phyloP scores from a whole-genome alignment of 768 basidiomycete genomes.

The Albatrellus ellisii region DNA sequence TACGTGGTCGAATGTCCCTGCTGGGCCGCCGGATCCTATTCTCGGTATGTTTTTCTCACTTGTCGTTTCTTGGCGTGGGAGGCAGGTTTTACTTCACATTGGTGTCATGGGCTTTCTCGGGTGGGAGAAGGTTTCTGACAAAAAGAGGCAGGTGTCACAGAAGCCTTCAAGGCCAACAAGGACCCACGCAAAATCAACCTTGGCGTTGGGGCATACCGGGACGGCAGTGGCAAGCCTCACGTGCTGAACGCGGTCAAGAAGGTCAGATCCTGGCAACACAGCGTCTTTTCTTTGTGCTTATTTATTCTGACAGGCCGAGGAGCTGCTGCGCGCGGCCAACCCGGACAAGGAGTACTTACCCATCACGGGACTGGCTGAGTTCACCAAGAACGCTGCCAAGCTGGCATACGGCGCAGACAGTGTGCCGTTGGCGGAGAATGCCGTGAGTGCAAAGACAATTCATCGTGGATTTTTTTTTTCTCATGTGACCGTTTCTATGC shows the following conservation, averaged over 20 bases:
- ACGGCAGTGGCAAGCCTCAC: conserved; percentile 91
- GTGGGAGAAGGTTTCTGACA: neutral
- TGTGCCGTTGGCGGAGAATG: conserved; percentile 50
- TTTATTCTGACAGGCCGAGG: conserved; percentile 51
- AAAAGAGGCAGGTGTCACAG: conserved; percentile 59
- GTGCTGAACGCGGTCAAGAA: conserved; percentile 82
- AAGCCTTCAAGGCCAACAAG: conserved; percentile 94
- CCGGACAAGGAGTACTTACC: conserved; percentile 94
- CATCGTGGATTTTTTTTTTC: neutral
- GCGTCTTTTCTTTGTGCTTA: conserved; percentile 8
- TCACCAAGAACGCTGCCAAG: conserved; percentile 77
- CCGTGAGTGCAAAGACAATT: conserved; percentile 33
- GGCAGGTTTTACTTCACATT: too few species aligned
- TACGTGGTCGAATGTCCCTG: conserved; percentile 70
- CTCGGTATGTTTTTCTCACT: conserved; percentile 41
- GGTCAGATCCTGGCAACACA: conserved; percentile 25
- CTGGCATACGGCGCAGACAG: conserved; percentile 86
- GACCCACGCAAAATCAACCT: conserved; percentile 92
- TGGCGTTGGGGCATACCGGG: conserved; percentile 94
- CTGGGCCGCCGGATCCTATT: conserved; percentile 89
- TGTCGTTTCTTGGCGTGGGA: too few species aligned
- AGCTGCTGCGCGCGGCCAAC: conserved; percentile 45
- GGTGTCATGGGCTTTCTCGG: neutral
- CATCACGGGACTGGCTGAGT: conserved; percentile 81
- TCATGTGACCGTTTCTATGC: conserved; percentile 4